Conservation (phyloP, 495 filamentous ascomycete genomes). For the Lindgomyces ingoldianus region DNA sequence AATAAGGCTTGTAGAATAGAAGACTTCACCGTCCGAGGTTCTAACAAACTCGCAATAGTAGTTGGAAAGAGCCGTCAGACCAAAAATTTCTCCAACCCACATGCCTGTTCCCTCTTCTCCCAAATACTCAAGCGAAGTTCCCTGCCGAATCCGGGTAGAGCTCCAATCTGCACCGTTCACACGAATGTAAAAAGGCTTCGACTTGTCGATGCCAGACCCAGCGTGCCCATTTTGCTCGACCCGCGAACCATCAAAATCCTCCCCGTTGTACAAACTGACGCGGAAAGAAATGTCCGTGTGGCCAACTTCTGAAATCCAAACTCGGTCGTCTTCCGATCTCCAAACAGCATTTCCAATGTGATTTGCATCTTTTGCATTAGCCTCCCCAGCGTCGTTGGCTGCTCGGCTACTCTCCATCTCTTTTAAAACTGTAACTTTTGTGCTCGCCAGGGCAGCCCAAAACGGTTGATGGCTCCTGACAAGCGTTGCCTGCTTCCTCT, state of each 20-base stretch:
- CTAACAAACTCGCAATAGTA: slow-evolving; percentile 85
- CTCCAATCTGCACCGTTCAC: slow-evolving; percentile 90
- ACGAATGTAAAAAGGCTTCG: slow-evolving; percentile 81
- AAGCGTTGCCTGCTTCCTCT: slow-evolving; percentile 82
- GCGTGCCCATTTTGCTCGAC: slow-evolving; percentile 28
- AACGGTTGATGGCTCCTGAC: slow-evolving; percentile 88
- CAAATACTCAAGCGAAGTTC: slow-evolving; percentile 49
- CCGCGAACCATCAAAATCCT: slow-evolving; percentile 3
- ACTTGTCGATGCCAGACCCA: slow-evolving; percentile 54
- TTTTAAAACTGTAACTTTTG: slow-evolving; percentile 89
- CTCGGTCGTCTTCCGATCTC: slow-evolving; percentile 66
- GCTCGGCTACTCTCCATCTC: slow-evolving; percentile 87
- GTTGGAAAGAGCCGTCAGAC: slow-evolving; percentile 79
- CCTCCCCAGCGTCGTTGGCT: slow-evolving; percentile 68
- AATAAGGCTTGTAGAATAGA: slow-evolving; percentile 78
- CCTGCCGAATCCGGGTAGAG: slow-evolving; percentile 64
- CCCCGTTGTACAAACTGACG: slow-evolving; percentile 33
- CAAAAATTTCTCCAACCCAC: slow-evolving; percentile 86
- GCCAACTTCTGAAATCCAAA: slow-evolving; percentile 86
- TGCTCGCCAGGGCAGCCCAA: slow-evolving; percentile 91
- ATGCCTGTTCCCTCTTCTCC: slow-evolving; percentile 56
- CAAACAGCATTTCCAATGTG: slow-evolving; percentile 80
- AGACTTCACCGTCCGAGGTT: slow-evolving; percentile 67
- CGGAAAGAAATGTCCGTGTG: slow-evolving; percentile 81
- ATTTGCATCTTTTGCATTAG: slow-evolving; percentile 73